These are phyloP conservation scores for Chlamydomonas sp. DNA, from an alignment of 139 green algal genomes.

Conservation along the genomic window DNA sequence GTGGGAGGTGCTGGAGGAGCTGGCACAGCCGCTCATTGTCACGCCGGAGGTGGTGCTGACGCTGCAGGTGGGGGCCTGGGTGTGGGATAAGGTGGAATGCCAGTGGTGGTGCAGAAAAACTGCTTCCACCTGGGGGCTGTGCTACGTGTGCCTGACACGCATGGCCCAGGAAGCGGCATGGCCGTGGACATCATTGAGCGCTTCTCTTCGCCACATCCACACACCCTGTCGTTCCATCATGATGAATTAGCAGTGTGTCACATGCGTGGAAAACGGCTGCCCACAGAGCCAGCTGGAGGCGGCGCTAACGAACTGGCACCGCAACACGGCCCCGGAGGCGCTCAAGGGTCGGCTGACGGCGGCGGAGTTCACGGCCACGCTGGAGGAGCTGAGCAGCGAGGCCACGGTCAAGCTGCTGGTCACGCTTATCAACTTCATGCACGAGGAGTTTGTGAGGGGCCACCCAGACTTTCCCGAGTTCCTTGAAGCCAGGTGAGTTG, in stretches of 20 bases:
- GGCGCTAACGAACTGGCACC: conserved; percentile 48
- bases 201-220: background rate
- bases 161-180: no score
- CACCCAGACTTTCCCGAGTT: conserved; percentile 2
- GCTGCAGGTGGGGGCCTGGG: conserved; percentile 18
- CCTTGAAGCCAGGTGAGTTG: background rate
- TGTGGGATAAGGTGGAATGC: no score
- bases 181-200: no score
- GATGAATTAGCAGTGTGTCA: no score
- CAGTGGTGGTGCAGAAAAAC: no score
- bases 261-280: no score
- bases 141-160: no score
- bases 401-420: conserved; percentile 39
- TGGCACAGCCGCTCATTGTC: conserved; percentile 47
- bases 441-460: conserved; percentile 44
- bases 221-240: background rate
- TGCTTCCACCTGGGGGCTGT: no score
- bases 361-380: conserved; percentile 40
- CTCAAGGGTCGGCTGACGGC: conserved; percentile 50
- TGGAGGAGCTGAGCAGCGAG: conserved; percentile 48
- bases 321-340: conserved; percentile 49
- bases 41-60: conserved; percentile 55
- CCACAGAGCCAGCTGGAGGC: conserved; percentile 44
- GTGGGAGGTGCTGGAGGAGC: conserved; percentile 37
- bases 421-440: conserved; percentile 57